Percentiles rank a stretch among this genome's conserved stretches.
Evolutionary conservation across 2,329 filamentous ascomycete species (phyloP).

Genomic region (Laburnicola sp.): DNA sequence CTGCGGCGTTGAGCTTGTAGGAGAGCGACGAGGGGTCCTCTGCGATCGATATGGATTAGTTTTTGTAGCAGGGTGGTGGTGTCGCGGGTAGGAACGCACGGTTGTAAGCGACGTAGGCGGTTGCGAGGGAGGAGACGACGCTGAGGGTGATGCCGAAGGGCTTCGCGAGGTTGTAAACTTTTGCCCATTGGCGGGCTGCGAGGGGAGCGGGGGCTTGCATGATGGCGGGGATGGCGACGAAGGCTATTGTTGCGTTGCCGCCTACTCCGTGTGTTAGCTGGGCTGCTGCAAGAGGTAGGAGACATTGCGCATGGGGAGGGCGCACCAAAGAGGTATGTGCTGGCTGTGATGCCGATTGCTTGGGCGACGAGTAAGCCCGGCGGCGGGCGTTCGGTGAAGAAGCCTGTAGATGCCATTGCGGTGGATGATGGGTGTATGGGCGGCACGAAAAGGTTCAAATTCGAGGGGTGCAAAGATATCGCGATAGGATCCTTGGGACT

Average conservation of each 20-base stretch:
- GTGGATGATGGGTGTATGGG: neutral
- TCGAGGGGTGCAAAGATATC: too few species aligned
- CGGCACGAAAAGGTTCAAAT: too few species aligned
- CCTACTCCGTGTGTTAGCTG: too few species aligned
- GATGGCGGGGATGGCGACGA: constrained; percentile 55
- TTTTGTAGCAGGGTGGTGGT: neutral
- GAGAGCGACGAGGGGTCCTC: constrained; percentile 33
- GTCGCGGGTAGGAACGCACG: constrained; percentile 24
- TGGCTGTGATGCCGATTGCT: too few species aligned
- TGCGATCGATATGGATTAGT: too few species aligned
- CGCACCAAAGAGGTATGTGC: too few species aligned
- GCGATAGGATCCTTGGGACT: too few species aligned
- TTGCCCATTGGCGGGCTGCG: constrained; percentile 60
- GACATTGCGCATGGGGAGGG: too few species aligned
- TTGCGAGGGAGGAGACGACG: constrained; percentile 48
- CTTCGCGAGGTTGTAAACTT: constrained; percentile 48
- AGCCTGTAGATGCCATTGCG: constrained; percentile 23
- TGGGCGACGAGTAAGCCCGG: constrained; percentile 52
- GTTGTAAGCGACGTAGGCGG: constrained; percentile 53
- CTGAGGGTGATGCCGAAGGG: constrained; percentile 46
- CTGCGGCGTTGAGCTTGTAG: constrained; percentile 52
- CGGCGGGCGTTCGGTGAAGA: constrained; percentile 30
- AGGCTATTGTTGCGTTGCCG: constrained; percentile 44
- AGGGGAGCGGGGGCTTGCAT: constrained; percentile 60
- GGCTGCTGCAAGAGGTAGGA: constrained; percentile 20